A percentile compares a stretch with the other conserved stretches of the same genome.
Evolutionary conservation across 78 protist species (phyloP).

Genomic region (Cavenderia fasciculata): DNA sequence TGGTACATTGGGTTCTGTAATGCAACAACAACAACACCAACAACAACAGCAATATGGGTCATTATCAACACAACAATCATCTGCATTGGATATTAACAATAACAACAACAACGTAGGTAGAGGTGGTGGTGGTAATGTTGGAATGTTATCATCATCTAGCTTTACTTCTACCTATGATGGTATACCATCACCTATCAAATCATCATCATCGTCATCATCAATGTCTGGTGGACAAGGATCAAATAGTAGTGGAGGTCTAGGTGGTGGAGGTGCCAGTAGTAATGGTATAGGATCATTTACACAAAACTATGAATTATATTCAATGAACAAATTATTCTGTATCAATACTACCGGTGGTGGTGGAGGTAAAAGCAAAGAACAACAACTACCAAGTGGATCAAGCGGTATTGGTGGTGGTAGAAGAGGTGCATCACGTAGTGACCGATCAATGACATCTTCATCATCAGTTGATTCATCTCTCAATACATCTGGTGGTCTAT

Average conservation of each 20-base stretch:
- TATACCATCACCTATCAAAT: neutral
- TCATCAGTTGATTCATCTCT: neutral
- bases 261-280: neutral
- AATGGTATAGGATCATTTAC: constrained; percentile 46
- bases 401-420: neutral
- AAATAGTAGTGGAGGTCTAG: neutral
- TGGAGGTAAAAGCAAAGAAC: neutral
- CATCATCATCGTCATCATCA: constrained; percentile 20
- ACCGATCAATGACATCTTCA: neutral
- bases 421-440: neutral
- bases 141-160: neutral
- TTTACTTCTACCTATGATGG: neutral
- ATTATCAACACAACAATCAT: too few species aligned
- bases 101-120: too few species aligned
- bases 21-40: too few species aligned
- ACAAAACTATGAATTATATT: constrained; percentile 58
- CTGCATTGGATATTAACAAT: too few species aligned
- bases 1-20: too few species aligned
- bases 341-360: constrained; percentile 22
- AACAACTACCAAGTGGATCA: neutral
- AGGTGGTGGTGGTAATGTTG: neutral
- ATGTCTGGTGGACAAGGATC: too few species aligned
- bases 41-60: too few species aligned
- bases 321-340: constrained; percentile 46
- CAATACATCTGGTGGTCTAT: neutral